These are phyloP conservation scores for Beauveria australis DNA, from an alignment of 2,329 filamentous ascomycete species.

Conservation along the genomic window DNA sequence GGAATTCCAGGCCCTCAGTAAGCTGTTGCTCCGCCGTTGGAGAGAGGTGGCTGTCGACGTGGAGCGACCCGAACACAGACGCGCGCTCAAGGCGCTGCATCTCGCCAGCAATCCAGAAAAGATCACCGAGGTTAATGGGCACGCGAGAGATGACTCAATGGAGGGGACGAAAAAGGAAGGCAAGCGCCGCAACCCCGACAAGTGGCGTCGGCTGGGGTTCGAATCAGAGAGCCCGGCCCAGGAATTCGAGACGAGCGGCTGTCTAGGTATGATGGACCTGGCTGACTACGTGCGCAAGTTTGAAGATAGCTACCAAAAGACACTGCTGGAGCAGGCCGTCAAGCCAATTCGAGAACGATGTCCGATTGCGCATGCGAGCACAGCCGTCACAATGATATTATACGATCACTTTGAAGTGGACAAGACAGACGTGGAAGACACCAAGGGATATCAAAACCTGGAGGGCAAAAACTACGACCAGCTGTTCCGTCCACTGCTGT, in stretches of 20 bases:
- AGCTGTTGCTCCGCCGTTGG: conserved; percentile 82
- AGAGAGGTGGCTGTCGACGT: conserved; percentile 75
- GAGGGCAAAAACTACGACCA: conserved; percentile 77
- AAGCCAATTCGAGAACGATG: conserved; percentile 65
- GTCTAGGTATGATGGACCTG: conserved; percentile 94
- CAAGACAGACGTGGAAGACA: conserved; percentile 70
- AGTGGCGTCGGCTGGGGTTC: conserved; percentile 89
- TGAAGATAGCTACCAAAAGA: conserved; percentile 86
- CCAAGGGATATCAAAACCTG: conserved; percentile 63
- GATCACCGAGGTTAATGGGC: conserved; percentile 29
- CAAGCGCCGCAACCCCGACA: conserved; percentile 73
- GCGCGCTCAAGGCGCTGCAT: conserved; percentile 79
- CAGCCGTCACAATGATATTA: conserved; percentile 78
- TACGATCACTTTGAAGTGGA: conserved; percentile 97
- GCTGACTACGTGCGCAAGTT: conserved; percentile 89
- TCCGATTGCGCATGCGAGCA: conserved; percentile 76
- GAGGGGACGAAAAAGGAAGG: conserved; percentile 49
- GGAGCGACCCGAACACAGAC: conserved; percentile 78
- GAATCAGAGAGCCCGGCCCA: conserved; percentile 77
- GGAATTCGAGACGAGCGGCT: conserved; percentile 82
- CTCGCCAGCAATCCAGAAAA: conserved; percentile 66
- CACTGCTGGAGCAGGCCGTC: conserved; percentile 80
- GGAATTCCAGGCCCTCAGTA: conserved; percentile 89
- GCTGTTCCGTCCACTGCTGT: conserved; percentile 74
- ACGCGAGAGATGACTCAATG: conserved; percentile 28